Conservation (phyloP, 2,329 filamentous ascomycete species). For the Beauveria pseudobassiana region DNA sequence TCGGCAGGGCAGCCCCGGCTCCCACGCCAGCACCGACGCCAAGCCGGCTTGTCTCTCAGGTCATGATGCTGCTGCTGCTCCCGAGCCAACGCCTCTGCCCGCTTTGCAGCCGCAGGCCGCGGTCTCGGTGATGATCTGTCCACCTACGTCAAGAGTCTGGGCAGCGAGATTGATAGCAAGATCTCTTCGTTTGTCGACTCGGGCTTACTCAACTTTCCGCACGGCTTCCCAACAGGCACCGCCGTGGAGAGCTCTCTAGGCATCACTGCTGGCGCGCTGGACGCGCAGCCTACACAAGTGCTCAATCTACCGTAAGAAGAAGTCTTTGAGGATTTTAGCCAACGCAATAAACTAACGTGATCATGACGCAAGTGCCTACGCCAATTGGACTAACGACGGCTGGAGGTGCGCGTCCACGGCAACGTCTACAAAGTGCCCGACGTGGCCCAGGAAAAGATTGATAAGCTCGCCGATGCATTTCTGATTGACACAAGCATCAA, state of each 20-base stretch:
- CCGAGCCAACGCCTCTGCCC: constrained; percentile 18
- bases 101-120: constrained; percentile 21
- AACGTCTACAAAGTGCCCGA: constrained; percentile 77
- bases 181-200: constrained; percentile 54
- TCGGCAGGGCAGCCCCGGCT: constrained; percentile 6
- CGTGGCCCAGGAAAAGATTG: constrained; percentile 54
- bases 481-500: constrained; percentile 51
- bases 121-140: constrained; percentile 34
- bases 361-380: constrained; percentile 43
- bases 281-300: constrained; percentile 59
- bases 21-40: neutral
- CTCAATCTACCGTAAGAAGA: constrained; percentile 55
- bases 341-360: neutral
- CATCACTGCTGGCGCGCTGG: constrained; percentile 49
- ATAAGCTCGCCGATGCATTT: constrained; percentile 56
- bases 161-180: constrained; percentile 44
- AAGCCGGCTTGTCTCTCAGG: neutral
- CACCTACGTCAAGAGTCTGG: constrained; percentile 42
- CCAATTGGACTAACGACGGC: constrained; percentile 70
- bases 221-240: constrained; percentile 48
- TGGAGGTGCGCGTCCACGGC: constrained; percentile 74
- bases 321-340: too few species aligned
- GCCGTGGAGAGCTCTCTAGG: constrained; percentile 55
- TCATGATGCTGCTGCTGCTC: neutral
- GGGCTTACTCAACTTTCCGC: constrained; percentile 61